Percentiles rank a stretch among this genome's conserved stretches.
phyloP scores from a whole-genome alignment of 257 asterid genomes.

The Salvia hispanica region DNA sequence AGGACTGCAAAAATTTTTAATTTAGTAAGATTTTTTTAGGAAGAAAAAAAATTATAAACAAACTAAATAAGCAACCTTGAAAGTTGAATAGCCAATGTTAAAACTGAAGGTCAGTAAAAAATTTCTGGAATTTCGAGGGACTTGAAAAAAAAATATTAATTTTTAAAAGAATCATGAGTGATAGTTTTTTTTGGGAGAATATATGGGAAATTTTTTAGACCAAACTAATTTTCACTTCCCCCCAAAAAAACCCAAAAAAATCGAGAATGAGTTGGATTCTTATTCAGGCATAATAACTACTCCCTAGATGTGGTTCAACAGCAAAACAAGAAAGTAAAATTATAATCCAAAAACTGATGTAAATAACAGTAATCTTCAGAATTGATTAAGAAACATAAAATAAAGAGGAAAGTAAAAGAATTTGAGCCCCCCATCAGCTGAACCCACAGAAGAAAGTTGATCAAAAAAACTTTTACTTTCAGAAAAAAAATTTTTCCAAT shows the following conservation, averaged over 20 bases:
- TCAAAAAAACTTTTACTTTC: neutral
- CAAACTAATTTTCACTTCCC: neutral
- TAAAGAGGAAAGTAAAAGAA: neutral
- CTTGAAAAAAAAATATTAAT: too few relatives aligned
- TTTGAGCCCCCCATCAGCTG: constrained; percentile 1
- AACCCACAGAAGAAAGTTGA: constrained; percentile 11
- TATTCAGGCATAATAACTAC: neutral
- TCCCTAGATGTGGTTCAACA: neutral
- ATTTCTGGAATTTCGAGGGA: too few relatives aligned
- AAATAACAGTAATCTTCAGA: neutral
- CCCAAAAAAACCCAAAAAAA: too few relatives aligned
- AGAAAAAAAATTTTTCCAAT: neutral
- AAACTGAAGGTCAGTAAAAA: too few relatives aligned
- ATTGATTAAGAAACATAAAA: constrained; percentile 12
- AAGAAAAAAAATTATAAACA: too few relatives aligned
- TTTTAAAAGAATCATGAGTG: too few relatives aligned
- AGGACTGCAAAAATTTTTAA: too few relatives aligned
- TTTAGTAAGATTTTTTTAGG: too few relatives aligned
- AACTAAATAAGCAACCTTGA: too few relatives aligned
- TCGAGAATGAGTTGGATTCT: neutral
- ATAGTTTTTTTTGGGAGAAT: too few relatives aligned
- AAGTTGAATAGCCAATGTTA: too few relatives aligned
- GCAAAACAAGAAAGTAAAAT: neutral
- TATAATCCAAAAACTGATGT: constrained; percentile 3
- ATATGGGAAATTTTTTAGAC: neutral